Evolutionary conservation across 2,329 filamentous ascomycete species (phyloP).

Genomic region (Botryosphaeria dothidea): DNA sequence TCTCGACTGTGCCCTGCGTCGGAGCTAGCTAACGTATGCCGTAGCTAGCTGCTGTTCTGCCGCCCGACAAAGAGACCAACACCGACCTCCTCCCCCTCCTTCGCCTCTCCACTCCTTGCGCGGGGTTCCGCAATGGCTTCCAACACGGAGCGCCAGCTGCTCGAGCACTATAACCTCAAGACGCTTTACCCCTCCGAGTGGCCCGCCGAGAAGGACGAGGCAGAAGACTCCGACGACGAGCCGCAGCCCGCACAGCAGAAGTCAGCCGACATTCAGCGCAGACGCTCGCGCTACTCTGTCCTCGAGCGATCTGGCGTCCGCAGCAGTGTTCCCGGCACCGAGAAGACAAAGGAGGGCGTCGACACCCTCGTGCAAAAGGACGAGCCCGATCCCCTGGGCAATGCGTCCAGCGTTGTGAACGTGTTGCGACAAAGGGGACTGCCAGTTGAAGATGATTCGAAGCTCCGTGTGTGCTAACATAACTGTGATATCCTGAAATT

Average conservation of each 20-base stretch:
- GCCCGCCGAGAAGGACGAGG: constrained; percentile 78
- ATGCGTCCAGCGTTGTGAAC: constrained; percentile 80
- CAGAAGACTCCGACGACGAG: constrained; percentile 52
- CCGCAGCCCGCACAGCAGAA: not conserved
- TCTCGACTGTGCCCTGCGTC: not conserved
- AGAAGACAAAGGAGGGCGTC: constrained; percentile 67
- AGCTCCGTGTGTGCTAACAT: constrained; percentile 61
- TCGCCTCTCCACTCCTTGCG: constrained; percentile 46
- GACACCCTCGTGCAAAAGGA: constrained; percentile 85
- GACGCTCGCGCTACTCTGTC: constrained; percentile 71
- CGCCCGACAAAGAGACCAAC: constrained; percentile 7
- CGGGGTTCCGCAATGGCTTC: not conserved
- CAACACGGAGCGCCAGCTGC: constrained; percentile 65
- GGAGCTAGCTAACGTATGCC: not conserved
- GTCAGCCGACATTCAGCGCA: constrained; percentile 28
- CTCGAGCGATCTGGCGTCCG: constrained; percentile 73
- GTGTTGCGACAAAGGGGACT: constrained; percentile 75
- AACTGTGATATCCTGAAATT: not conserved
- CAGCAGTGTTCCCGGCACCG: constrained; percentile 67
- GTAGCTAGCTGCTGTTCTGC: not conserved
- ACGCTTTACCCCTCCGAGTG: constrained; percentile 79
- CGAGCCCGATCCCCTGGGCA: constrained; percentile 89
- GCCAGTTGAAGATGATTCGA: constrained; percentile 79
- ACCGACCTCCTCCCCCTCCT: constrained; percentile 21
- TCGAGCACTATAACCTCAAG: constrained; percentile 87